Evolutionary conservation across 768 basidiomycete genomes (phyloP).

Genomic region (Pisolithus albus): DNA sequence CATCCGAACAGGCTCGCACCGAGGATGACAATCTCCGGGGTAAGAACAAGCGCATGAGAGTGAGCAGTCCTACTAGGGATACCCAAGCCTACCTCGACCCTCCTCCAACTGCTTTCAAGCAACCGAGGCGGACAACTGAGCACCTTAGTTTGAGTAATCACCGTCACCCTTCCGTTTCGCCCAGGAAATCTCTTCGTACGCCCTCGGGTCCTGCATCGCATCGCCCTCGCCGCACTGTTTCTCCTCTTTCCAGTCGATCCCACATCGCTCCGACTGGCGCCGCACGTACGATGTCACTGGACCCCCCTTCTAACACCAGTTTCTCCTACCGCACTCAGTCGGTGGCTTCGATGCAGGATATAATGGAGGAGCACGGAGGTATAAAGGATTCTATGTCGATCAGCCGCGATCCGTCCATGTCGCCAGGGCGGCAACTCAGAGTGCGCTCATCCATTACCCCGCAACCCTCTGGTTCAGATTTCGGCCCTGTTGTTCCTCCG

Average conservation of each 20-base stretch:
- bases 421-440: conserved; percentile 40
- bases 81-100: conserved; percentile 48
- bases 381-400: conserved; percentile 14
- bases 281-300: conserved; percentile 67
- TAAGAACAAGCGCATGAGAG: conserved; percentile 46
- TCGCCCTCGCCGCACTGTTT: conserved; percentile 35
- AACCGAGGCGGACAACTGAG: conserved; percentile 15
- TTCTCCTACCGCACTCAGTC: conserved; percentile 20
- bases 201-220: conserved; percentile 26
- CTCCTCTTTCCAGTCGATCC: conserved; percentile 32
- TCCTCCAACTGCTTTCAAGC: conserved; percentile 38
- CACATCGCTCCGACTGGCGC: conserved; percentile 30
- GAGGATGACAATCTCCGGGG: conserved; percentile 28
- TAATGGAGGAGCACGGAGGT: conserved; percentile 17
- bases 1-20: conserved; percentile 18
- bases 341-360: conserved; percentile 30
- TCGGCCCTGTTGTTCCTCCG: conserved; percentile 36
- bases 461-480: conserved; percentile 42
- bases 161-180: conserved; percentile 19
- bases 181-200: conserved; percentile 27
- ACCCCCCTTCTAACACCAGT: conserved; percentile 40
- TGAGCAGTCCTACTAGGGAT: conserved; percentile 42
- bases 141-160: conserved; percentile 15
- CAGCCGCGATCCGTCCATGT: conserved; percentile 39
- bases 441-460: conserved; percentile 69